These are phyloP conservation scores for Rheum nobile DNA, from an alignment of 148 eudicot species.

Conservation along the genomic window DNA sequence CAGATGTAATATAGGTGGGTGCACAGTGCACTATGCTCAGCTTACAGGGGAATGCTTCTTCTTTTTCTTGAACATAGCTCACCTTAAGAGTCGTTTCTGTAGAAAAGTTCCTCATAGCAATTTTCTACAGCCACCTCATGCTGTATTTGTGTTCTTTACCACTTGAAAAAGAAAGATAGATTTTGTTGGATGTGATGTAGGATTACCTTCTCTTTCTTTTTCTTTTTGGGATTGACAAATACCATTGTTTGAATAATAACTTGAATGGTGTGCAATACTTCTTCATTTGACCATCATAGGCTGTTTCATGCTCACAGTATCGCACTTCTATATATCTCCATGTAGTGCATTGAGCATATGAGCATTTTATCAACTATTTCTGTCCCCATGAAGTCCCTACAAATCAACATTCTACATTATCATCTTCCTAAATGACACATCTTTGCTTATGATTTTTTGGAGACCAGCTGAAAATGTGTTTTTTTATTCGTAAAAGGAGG, in stretches of 20 bases:
- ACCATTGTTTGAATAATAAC: not conserved
- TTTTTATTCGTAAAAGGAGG: not conserved
- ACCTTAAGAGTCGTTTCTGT: not conserved
- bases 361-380: not conserved
- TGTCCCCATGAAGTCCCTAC: not conserved
- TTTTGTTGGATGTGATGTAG: not conserved
- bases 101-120: not conserved
- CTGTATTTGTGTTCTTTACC: not conserved
- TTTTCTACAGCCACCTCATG: not conserved
- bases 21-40: not conserved
- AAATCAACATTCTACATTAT: not conserved
- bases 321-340: not conserved
- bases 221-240: not conserved
- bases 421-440: not conserved
- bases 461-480: not conserved
- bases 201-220: not conserved
- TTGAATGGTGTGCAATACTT: not conserved
- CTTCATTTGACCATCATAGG: not conserved
- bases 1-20: not conserved
- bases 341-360: not conserved
- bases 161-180: not conserved
- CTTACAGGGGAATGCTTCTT: not conserved
- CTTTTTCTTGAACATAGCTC: not conserved
- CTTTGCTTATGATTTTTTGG: not conserved
- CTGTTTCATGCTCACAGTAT: not conserved